Evolutionary conservation across 208 protist genomes (phyloP), one percentile per base, ranked within the genome.

Genomic region (Trypanosoma lewisi): DNA sequence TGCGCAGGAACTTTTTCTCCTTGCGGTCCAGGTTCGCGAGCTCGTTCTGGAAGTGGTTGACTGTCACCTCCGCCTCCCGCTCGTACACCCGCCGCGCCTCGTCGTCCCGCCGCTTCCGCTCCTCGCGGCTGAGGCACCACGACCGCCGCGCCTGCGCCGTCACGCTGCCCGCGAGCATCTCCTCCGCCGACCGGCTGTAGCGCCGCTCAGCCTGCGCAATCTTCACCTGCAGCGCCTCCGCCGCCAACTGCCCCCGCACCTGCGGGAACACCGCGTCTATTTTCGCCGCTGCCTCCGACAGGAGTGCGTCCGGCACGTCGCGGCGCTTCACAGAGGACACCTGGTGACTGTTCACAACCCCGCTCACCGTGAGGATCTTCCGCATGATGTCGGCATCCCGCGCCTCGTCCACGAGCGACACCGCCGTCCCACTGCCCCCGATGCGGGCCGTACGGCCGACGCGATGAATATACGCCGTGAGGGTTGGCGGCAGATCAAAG

Each of bases 401-500:
- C 4, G 50, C 33, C 56, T 94, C 91, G 56, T 96, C 67, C 11
- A 99, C 97, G 2, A 99, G 75, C 0, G 98, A 98, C 9, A 99
- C 89, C 1, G 98, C 91, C 23, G 80, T 85, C 44, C 97, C 97
- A 17, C 77, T 80, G 11, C 85, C 73, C 2, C 97, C 97, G 27
- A 98, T 98, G 63, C 98, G 83, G 3, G 97, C 98, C 14, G 98
- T 99, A 61, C 98, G 82, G 41, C 98, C 98, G 2, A 99, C 98
- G 44, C 98, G 88, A 71, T 99, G 98, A 48, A 99, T 98, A 77
- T 99, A 99, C 41, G 98, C 96, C 44, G 98, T 99, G 4, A 97
- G 88, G 51, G 98, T 95, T 0, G 84, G 75, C 0, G 98, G 98
- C 37, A 99, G 74, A 70, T 99, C 98, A 70, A 94, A 99, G 81